Evolutionary conservation across 768 basidiomycete genomes (phyloP).

Genomic region (Auricularia auricula-judae): DNA sequence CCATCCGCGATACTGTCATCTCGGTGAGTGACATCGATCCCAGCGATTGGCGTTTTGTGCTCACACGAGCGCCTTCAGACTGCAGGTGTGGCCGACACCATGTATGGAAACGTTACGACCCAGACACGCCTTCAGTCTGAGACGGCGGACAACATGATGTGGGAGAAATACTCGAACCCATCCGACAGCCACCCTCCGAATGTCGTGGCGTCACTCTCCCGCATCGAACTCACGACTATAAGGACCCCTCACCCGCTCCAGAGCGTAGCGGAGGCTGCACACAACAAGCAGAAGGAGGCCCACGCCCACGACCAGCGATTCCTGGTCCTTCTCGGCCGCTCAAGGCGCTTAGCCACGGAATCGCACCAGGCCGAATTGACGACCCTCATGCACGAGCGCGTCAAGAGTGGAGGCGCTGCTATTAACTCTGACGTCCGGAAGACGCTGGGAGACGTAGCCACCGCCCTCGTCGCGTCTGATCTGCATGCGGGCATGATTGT

Average conservation of each 20-base stretch:
- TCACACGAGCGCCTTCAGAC: slow-evolving; percentile 23
- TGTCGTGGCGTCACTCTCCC: slow-evolving; percentile 33
- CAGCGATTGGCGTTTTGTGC: slow-evolving; percentile 1
- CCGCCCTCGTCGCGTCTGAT: slow-evolving; percentile 22
- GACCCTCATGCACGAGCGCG: slow-evolving; percentile 18
- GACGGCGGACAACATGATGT: slow-evolving; percentile 71
- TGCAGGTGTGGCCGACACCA: slow-evolving; percentile 49
- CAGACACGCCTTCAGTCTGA: slow-evolving; percentile 61
- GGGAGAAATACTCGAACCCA: slow-evolving; percentile 47
- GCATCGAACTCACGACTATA: slow-evolving; percentile 49
- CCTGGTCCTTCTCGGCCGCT: slow-evolving; percentile 63
- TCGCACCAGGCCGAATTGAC: slow-evolving; percentile 48
- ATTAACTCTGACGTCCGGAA: slow-evolving; percentile 26
- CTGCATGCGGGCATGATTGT: slow-evolving; percentile 4
- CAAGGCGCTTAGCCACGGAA: slow-evolving; percentile 54
- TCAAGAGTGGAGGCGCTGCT: slow-evolving; percentile 11
- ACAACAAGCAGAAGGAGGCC: slow-evolving; percentile 13
- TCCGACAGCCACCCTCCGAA: slow-evolving; percentile 16
- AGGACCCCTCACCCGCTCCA: slow-evolving; percentile 47
- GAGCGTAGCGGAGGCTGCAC: slow-evolving; percentile 32
- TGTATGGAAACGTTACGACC: slow-evolving; percentile 56
- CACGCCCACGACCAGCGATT: slow-evolving; percentile 23
- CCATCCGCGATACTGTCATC: slow-evolving; percentile 3
- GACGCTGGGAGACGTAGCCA: slow-evolving; percentile 30
- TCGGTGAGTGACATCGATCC: slow-evolving; percentile 2